Evolutionary conservation across 176 grass and related monocot species (phyloP).

Genomic region (Juncus effusus): DNA sequence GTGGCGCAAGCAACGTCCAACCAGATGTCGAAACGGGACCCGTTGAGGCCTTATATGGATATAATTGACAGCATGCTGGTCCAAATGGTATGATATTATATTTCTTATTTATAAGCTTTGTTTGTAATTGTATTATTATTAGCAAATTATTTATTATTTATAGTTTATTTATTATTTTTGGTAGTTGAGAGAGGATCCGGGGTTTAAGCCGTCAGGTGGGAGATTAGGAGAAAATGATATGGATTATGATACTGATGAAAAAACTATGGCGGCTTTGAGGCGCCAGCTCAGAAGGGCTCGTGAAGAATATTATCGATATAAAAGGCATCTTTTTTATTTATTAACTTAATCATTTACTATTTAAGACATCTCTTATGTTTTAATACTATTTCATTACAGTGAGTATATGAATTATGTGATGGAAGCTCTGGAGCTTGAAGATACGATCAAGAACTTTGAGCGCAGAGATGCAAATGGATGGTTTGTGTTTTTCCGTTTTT

Average conservation of each 20-base stretch:
- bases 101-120: too few relatives aligned
- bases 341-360: neutral
- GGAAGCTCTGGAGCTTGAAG: constrained; percentile 95
- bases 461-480: constrained; percentile 84
- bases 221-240: constrained; percentile 98
- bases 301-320: constrained; percentile 97
- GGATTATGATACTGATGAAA: constrained; percentile 99
- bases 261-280: constrained; percentile 92
- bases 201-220: constrained; percentile 95
- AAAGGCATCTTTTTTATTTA: constrained; percentile 50
- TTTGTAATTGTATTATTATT: too few relatives aligned
- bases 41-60: constrained; percentile 96
- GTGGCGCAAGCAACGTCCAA: constrained; percentile 98
- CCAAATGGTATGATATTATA: constrained; percentile 65
- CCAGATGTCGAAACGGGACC: constrained; percentile 98
- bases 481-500: constrained; percentile 47
- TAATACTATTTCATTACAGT: constrained; percentile 40
- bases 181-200: constrained; percentile 79
- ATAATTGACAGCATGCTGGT: constrained; percentile 88
- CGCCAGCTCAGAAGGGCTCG: constrained; percentile 87
- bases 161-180: constrained; percentile 6
- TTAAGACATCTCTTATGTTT: constrained; percentile 7
- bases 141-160: too few relatives aligned
- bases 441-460: constrained; percentile 96
- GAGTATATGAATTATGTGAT: constrained; percentile 95